These are phyloP conservation scores for Parsonsia alboflavescens DNA, from an alignment of 257 asterid genomes.

Conservation along the genomic window DNA sequence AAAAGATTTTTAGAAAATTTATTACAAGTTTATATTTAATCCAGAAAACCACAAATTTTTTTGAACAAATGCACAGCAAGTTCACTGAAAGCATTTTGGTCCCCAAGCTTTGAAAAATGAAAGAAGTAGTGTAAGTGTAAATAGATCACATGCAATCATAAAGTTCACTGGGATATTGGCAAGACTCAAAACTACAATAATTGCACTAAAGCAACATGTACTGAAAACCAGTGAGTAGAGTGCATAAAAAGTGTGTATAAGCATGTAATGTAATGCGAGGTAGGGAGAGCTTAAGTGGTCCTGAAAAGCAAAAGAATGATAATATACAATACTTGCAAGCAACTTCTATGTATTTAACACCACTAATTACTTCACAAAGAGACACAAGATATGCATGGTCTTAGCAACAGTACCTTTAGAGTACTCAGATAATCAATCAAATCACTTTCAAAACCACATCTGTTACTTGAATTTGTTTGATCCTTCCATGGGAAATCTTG, in stretches of 20 bases:
- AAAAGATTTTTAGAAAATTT: not conserved
- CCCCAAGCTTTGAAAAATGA: not conserved
- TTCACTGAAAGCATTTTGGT: not conserved
- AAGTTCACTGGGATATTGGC: not conserved
- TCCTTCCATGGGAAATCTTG: slow-evolving; percentile 99
- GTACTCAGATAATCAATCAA: slow-evolving; percentile 66
- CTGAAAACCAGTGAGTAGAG: not conserved
- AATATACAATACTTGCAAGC: not conserved
- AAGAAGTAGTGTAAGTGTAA: not conserved
- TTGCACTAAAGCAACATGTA: not conserved
- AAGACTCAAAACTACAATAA: not conserved
- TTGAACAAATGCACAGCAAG: not conserved
- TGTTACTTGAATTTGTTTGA: slow-evolving; percentile 36
- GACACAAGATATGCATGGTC: not conserved
- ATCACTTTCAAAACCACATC: slow-evolving; percentile 79
- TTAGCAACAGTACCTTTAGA: slow-evolving; percentile 54
- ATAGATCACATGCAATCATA: not conserved
- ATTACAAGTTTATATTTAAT: not conserved
- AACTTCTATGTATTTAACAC: not conserved
- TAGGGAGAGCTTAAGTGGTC: not conserved
- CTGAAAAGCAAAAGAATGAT: not conserved
- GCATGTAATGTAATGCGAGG: not conserved
- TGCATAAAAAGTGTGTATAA: not conserved
- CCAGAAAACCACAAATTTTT: not conserved
- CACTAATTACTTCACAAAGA: not conserved